Percentiles rank a stretch among this genome's conserved stretches.
Evolutionary conservation across 257 asterid species (phyloP).

Genomic region (Striga asiatica): DNA sequence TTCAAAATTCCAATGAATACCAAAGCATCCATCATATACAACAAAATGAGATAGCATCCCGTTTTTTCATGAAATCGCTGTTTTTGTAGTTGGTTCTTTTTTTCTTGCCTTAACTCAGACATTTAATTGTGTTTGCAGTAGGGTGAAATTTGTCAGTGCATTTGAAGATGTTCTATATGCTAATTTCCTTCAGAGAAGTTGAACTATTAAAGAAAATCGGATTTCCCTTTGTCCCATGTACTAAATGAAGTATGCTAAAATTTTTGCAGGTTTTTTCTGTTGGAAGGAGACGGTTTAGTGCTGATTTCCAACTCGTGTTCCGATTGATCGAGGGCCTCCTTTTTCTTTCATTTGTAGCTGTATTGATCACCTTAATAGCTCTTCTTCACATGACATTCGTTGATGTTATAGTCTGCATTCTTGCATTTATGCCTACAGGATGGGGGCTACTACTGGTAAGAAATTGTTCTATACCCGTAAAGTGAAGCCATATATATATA

Average conservation of each 20-base stretch:
- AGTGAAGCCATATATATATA: too few species aligned
- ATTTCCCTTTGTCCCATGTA: not conserved
- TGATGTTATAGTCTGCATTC: constrained; percentile 72
- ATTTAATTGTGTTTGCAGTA: not conserved
- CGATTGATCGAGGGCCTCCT: constrained; percentile 63
- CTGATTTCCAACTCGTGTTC: constrained; percentile 69
- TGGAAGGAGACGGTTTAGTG: constrained; percentile 76
- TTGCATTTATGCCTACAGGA: constrained; percentile 95
- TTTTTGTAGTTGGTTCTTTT: not conserved
- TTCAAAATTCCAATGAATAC: too few species aligned
- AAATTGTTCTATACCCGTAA: not conserved
- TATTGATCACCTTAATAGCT: constrained; percentile 51
- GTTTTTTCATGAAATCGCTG: not conserved
- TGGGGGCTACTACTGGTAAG: constrained; percentile 91
- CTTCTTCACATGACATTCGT: constrained; percentile 59
- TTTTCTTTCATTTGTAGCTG: constrained; percentile 49
- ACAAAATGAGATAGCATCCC: too few species aligned
- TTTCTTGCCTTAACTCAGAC: not conserved
- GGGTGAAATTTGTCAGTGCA: too few species aligned
- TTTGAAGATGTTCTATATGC: too few species aligned
- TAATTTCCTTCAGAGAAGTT: not conserved
- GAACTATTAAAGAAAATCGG: too few species aligned
- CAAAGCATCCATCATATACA: too few species aligned
- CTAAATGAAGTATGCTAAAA: not conserved
- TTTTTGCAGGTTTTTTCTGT: constrained; percentile 48